Percentiles rank a stretch among this genome's conserved stretches.
Conservation (phyloP, 768 basidiomycete genomes). For the Hemileccinum impolitum region DNA sequence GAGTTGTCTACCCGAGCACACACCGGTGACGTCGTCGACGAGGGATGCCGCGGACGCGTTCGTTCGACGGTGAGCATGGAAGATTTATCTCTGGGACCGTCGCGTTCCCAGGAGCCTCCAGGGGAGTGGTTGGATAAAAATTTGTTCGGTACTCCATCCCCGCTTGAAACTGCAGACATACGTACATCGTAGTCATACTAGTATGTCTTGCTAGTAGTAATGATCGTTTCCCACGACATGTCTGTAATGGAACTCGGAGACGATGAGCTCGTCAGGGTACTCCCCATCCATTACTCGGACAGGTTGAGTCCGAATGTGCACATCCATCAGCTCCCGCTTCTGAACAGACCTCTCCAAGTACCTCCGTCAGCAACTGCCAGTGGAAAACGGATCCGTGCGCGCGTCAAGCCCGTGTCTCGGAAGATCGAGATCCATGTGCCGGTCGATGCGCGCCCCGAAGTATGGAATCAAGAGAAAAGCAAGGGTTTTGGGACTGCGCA, state of each 20-base stretch:
- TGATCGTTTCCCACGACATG: slow-evolving; percentile 16
- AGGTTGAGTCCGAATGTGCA: slow-evolving; percentile 61
- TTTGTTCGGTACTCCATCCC: not conserved
- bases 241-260: slow-evolving; percentile 27
- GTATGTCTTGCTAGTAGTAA: not conserved
- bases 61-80: slow-evolving; percentile 7
- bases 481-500: slow-evolving; percentile 63
- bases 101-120: not conserved
- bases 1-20: slow-evolving; percentile 7
- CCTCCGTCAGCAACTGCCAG: slow-evolving; percentile 71
- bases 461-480: slow-evolving; percentile 74
- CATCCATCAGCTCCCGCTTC: slow-evolving; percentile 78
- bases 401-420: slow-evolving; percentile 60
- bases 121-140: slow-evolving; percentile 10
- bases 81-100: slow-evolving; percentile 1
- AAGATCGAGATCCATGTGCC: slow-evolving; percentile 79
- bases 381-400: slow-evolving; percentile 75
- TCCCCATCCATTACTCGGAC: slow-evolving; percentile 74
- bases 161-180: slow-evolving; percentile 2
- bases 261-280: slow-evolving; percentile 61
- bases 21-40: not conserved
- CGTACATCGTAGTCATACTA: slow-evolving; percentile 1
- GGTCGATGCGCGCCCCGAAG: slow-evolving; percentile 73
- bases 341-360: slow-evolving; percentile 67
- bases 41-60: not conserved